Base-by-base conservation (phyloP, 2,329 filamentous ascomycete genomes). In the Plenodomus lindquistii region DNA sequence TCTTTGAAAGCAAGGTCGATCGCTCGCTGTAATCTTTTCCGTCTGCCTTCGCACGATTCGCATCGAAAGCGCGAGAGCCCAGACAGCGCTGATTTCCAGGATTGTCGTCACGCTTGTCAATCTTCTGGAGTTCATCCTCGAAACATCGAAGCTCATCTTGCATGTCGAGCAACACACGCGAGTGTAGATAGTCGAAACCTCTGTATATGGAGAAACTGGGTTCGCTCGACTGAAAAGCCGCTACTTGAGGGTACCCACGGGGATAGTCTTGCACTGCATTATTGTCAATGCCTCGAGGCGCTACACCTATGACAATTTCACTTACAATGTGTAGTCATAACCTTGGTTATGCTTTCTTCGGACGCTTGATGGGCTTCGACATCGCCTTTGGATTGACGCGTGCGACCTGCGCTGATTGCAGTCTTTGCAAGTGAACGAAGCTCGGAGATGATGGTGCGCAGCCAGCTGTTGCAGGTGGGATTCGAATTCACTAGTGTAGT, bases 201-300 rank as follows among this genome's bases (percentile, higher is more conserved):
- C 74, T 63, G 49, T 75, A 76, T 2, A 74, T 57, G 2, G 69
- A 59, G 44, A 76, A 75, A 41, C 73, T 74, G 9, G 63, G 50
- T 35, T 76, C 73, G 40, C 67, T 71, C 5, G 27, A 8, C 15
- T 31, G 27, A 13, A 31, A 31, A 7, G 27, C 27, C 4, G 27
- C 27, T 31, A 11, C 9, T 15, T 13, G 27, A 31, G 27, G 27
- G 15, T 31, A 31, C 11, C 27, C 27, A 4, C 27, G 27, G 15
- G 27, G 27, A 15, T 31, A 31, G 27, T 7, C 4, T 15, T 31
- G 27, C 6, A 31, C 27, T 31, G 11, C 4, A 8, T 15, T 4
- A 31, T 4, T 8, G 9, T 31, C 15, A 31, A 13, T 31, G 11
- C n/a, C n/a, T n/a, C n/a, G n/a, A n/a, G n/a, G n/a, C n/a, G n/a